These are phyloP conservation scores for Gardenia jasminoides DNA, from an alignment of 257 asterid species.

Conservation along the genomic window DNA sequence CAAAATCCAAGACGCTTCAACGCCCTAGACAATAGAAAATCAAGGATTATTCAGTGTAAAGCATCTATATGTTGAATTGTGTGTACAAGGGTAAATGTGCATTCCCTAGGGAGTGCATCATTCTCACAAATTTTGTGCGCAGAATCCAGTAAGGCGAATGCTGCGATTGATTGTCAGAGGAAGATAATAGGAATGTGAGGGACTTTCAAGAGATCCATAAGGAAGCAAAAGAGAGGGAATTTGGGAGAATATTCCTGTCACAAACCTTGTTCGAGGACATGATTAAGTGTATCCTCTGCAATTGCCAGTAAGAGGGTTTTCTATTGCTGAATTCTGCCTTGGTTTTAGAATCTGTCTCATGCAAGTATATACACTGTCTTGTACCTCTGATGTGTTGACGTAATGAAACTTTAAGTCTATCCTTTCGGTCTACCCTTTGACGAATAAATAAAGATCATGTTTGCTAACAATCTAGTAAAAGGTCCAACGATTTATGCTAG, in stretches of 20 bases:
- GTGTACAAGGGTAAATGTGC: too few relatives aligned
- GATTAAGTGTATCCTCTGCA: slow-evolving; percentile 85
- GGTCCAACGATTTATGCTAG: neutral
- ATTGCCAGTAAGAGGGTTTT: slow-evolving; percentile 84
- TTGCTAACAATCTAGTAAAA: neutral
- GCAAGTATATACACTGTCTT: neutral
- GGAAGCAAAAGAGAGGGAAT: slow-evolving; percentile 54
- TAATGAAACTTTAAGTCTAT: neutral
- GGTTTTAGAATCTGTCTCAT: neutral
- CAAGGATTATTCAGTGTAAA: too few relatives aligned
- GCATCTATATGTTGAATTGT: too few relatives aligned
- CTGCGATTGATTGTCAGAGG: slow-evolving; percentile 66
- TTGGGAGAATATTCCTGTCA: slow-evolving; percentile 78
- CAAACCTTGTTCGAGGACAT: slow-evolving; percentile 93
- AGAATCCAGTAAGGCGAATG: slow-evolving; percentile 83
- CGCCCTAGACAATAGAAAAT: slow-evolving; percentile 41
- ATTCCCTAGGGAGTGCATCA: neutral
- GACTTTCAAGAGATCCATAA: slow-evolving; percentile 58
- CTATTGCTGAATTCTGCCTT: neutral
- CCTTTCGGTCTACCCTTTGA: neutral
- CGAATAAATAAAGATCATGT: neutral
- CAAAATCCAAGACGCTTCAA: slow-evolving; percentile 60
- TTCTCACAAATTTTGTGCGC: neutral
- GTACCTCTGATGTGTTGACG: neutral
- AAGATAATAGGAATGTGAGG: slow-evolving; percentile 50